These are phyloP conservation scores for Pelargonium citronellum DNA, from an alignment of 441 rosid species.

Conservation along the genomic window DNA sequence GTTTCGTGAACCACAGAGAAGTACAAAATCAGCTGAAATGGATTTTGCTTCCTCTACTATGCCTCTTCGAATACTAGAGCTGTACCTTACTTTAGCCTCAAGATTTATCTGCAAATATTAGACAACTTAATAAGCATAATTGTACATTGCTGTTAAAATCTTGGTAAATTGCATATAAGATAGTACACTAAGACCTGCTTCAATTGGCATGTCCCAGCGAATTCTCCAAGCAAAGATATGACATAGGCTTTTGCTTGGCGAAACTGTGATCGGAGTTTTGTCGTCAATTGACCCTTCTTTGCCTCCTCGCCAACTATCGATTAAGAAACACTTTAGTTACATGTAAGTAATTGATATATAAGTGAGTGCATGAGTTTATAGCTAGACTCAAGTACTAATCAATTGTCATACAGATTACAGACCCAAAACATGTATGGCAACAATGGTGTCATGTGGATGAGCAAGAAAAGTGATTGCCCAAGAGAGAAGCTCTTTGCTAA, in stretches of 20 bases:
- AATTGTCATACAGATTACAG: slow-evolving; percentile 14
- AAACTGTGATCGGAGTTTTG: slow-evolving; percentile 38
- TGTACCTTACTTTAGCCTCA: slow-evolving; percentile 76
- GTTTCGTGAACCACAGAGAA: slow-evolving; percentile 52
- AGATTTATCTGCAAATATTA: slow-evolving; percentile 53
- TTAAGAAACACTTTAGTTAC: background rate
- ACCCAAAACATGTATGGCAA: slow-evolving; percentile 77
- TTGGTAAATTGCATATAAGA: background rate
- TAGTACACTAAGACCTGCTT: slow-evolving; percentile 36
- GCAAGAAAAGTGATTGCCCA: slow-evolving; percentile 79
- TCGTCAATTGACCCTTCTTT: slow-evolving; percentile 37
- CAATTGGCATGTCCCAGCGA: slow-evolving; percentile 48
- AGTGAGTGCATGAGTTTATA: too few species aligned
- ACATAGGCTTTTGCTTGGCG: slow-evolving; percentile 73
- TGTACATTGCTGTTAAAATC: too few species aligned
- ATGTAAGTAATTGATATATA: too few species aligned
- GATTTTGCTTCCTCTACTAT: slow-evolving; percentile 66
- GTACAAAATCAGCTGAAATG: slow-evolving; percentile 59
- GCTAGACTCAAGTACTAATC: background rate
- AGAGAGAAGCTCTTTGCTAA: slow-evolving; percentile 55
- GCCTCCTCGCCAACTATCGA: slow-evolving; percentile 37
- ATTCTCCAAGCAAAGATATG: slow-evolving; percentile 74
- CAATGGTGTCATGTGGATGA: slow-evolving; percentile 54
- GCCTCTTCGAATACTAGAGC: slow-evolving; percentile 51
- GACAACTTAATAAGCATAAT: background rate